phyloP scores from a whole-genome alignment of 202 grass and related monocot species.

The Dendrocalamus latiflorus region DNA sequence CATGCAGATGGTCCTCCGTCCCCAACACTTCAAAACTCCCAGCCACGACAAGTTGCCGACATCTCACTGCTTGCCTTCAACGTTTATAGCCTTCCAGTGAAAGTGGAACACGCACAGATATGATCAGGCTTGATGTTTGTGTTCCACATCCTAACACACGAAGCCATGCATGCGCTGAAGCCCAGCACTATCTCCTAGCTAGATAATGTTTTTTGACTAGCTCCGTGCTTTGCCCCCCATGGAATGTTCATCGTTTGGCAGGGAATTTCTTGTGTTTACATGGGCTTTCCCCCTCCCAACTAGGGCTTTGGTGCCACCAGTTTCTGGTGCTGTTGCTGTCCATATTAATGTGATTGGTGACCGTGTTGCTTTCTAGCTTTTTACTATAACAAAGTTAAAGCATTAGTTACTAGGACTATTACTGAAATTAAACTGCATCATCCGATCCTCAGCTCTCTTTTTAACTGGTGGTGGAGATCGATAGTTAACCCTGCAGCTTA shows the following conservation, averaged over 20 bases:
- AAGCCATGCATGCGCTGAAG: not conserved
- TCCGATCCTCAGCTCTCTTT: not conserved
- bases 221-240: not conserved
- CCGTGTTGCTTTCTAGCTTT: not conserved
- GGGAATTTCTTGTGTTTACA: conserved; percentile 49
- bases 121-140: too few species aligned
- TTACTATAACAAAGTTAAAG: not conserved
- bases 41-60: conserved; percentile 5
- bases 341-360: not conserved
- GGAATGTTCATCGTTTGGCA: conserved; percentile 27
- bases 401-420: not conserved
- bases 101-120: not conserved
- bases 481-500: not conserved
- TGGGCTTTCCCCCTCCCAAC: not conserved
- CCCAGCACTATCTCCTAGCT: not conserved
- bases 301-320: not conserved
- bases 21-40: too few species aligned
- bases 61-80: too few species aligned
- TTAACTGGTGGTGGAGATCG: not conserved
- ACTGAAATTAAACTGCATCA: not conserved
- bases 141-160: not conserved
- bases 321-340: conserved; percentile 6
- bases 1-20: too few species aligned
- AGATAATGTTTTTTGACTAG: conserved; percentile 32
- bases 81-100: not conserved